Percentiles rank a stretch among this genome's conserved stretches.
Conservation (phyloP, 163 green algal genomes). For the Scenedesmus sp. region DNA sequence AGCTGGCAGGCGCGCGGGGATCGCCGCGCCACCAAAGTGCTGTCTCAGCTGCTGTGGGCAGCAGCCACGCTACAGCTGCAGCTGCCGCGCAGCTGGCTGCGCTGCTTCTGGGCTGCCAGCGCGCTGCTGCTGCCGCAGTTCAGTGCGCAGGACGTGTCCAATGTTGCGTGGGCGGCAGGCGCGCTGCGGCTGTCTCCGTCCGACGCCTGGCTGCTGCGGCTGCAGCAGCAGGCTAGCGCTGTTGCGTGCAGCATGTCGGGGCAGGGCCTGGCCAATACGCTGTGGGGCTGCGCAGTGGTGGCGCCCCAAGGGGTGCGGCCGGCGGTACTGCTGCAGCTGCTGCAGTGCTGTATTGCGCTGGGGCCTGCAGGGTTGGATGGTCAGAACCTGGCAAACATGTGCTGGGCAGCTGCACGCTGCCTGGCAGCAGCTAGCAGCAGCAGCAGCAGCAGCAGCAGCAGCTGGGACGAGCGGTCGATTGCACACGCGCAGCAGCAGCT, state of each 20-base stretch:
- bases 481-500: background rate
- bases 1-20: background rate
- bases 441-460: constrained; percentile 16
- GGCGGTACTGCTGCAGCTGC: background rate
- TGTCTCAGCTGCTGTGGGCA: constrained; percentile 37
- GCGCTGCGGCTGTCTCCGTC: background rate
- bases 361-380: background rate
- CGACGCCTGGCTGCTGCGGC: background rate
- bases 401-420: constrained; percentile 30
- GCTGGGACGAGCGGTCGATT: background rate
- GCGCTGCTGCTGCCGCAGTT: background rate
- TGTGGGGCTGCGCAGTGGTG: constrained; percentile 38
- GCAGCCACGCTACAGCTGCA: constrained; percentile 28
- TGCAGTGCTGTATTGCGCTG: background rate
- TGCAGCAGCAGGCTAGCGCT: background rate
- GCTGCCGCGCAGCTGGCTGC: background rate
- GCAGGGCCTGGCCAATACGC: constrained; percentile 42
- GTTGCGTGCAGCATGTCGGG: constrained; percentile 12
- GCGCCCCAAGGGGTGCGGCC: background rate
- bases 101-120: background rate
- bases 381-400: constrained; percentile 26
- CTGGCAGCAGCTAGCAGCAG: background rate
- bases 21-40: background rate
- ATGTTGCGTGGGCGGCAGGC: constrained; percentile 29
- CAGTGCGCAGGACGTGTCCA: constrained; percentile 45